Conservation (phyloP, 768 basidiomycete genomes). For the Rhizopogon vinicolor region DNA sequence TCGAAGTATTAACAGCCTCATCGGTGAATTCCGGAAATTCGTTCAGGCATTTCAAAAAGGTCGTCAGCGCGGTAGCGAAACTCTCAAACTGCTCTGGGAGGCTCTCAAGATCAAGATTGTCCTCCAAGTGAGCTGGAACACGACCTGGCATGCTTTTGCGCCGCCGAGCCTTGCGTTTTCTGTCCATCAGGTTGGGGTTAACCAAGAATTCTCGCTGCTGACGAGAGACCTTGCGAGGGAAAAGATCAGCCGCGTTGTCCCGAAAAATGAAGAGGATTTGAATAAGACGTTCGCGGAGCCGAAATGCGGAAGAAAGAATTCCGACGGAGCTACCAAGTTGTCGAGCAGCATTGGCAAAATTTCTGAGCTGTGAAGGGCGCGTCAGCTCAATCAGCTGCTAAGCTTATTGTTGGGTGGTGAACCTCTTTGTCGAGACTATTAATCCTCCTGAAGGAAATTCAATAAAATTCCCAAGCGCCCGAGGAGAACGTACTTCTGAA, state of each 20-base stretch:
- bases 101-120: conserved; percentile 50
- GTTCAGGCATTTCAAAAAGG: conserved; percentile 66
- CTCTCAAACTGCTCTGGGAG: conserved; percentile 62
- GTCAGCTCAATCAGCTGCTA: neutral
- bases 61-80: conserved; percentile 61
- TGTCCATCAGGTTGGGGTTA: conserved; percentile 22
- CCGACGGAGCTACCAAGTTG: conserved; percentile 76
- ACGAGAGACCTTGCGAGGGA: conserved; percentile 57
- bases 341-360: conserved; percentile 72
- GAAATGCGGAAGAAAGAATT: conserved; percentile 69
- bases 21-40: conserved; percentile 79
- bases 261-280: conserved; percentile 68
- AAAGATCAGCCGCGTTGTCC: conserved; percentile 74
- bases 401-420: neutral
- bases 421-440: conserved; percentile 66
- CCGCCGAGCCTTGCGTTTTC: conserved; percentile 14
- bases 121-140: conserved; percentile 16
- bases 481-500: conserved; percentile 45
- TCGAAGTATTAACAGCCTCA: conserved; percentile 66
- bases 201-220: conserved; percentile 35
- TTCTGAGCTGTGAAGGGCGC: conserved; percentile 47
- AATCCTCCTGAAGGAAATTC: conserved; percentile 38
- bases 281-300: conserved; percentile 64
- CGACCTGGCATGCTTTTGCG: conserved; percentile 19
- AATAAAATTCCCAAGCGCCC: conserved; percentile 1